Base-by-base conservation (phyloP, 2,329 filamentous ascomycete species). In the Fusarium solani-melongenae region DNA sequence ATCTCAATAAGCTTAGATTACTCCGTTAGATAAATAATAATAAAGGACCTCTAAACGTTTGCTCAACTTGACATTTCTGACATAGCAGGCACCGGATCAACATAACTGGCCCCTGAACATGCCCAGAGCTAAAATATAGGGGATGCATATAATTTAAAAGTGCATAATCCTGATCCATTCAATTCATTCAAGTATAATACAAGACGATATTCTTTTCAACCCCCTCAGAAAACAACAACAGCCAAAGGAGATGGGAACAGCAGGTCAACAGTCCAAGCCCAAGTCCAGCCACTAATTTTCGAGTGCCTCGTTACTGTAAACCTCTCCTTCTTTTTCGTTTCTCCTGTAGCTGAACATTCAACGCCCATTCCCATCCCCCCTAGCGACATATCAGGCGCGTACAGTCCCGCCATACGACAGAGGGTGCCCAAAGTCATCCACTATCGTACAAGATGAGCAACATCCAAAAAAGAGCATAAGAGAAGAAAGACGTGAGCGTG, bases 181-280 rank as follows among this genome's bases (percentile, higher is more conserved):
- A 53, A 61, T 53, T 64, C 36, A 58, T 63, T 17, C 56, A 53
- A 66, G 49, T 15, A 38, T 31, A 64, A 71, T 73, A 63, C 34
- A 49, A 24, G 27, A 27, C n/a, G 24, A 41, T 71, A 49, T 59
- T 57, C 20, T 72, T 67, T 67, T 58, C 17, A n/a, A 14, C 15
- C 24, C 38, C 33, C 24, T 39, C 24, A 9, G 27, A 24, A 41
- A n/a, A 58, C 38, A 46, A 29, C 29, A 36, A 27, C 38, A 55
- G 36, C 46, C 36, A 62, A 46, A 58, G 24, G 34, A 24, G 56
- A 41, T 59, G 36, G 56, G 55, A 58, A 58, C 34, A 27, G 17
- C 15, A 29, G 17, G 22, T 5, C 22, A 17, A 29, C 33, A 39
- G 7, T n/a, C 55, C 33, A 31, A n/a, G 44, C 44, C 46, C 27